Evolutionary conservation across 2,329 filamentous ascomycete species (phyloP), one percentile per base, ranked within the genome.

Genomic region (Fusarium duplospermum): DNA sequence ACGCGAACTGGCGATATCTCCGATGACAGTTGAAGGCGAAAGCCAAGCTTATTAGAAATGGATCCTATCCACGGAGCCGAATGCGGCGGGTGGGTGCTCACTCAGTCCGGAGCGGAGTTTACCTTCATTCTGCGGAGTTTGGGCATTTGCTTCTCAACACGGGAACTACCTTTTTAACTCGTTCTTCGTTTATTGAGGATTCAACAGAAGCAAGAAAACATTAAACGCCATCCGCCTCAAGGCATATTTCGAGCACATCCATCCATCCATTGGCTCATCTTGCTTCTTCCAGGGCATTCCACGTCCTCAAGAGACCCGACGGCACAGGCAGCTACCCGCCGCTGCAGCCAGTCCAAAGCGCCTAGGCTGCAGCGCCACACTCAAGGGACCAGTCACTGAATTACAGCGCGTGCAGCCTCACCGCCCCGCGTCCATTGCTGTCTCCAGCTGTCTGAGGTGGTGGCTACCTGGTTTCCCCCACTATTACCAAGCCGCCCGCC

Each of bases 381-480:
- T 52, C 38, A 67, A 31, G 54, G 38, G 59, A 63, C 42, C 59
- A 61, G 63, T 74, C 76, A 70, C 76, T 74, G 64, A 74, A 72
- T 38, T 66, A 36, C 35, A 71, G 68, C 47, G 47, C 6, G 47
- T 29, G 47, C 72, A 76, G 61, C 77, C 67, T 78, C 71, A 74
- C 75, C 77, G 73, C 75, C 77, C 77, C 77, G 70, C 77, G 47
- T n/a, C n/a, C n/a, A n/a, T 64, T 66, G 27, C 65, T 24, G 42
- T 47, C 42, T n/a, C n/a, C n/a, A n/a, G n/a, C n/a, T 22, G 29
- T 50, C 14, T 47, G 42, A 47, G 22, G 22, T 27, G 22, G 58
- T 58, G 42, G 61, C 38, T 58, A 29, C 62, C 22, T 50, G 42
- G 42, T 35, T 63, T 59, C 72, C 73, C 72, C 72, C 72, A 75